Evolutionary conservation across 495 filamentous ascomycete species (phyloP), one percentile per base, ranked within the genome.

Genomic region (Aspergillus cristatus): DNA sequence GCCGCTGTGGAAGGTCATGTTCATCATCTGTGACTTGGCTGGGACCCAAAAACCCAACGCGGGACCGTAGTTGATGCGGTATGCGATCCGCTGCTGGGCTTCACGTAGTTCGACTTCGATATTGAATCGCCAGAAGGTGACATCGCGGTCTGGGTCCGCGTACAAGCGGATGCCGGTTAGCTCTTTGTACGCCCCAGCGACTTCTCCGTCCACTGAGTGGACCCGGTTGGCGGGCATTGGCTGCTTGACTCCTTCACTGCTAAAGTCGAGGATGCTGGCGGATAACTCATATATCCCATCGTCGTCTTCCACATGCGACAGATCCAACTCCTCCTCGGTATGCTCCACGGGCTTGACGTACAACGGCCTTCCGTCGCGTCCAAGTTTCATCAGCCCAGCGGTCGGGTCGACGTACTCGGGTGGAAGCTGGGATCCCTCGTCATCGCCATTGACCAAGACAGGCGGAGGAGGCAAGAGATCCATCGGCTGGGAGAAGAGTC

Each of bases 1-100:
- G 69, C 93, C 94, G 54, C 80, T 90, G 68, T 97, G 75, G 63
- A 94, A 97, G 87, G 96, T 94, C 48, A 94, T 85, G 62, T 97
- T 94, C 93, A 98, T 97, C 6, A 82, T 74, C 60, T 95, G 74
- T 15, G 79, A 83, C 35, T 68, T 71, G 35, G 82, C 84, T 7
- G 91, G 91, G 1, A 98, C 86, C 91, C 91, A 98, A 60, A 98
- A 98, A 7, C 79, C 83, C 17, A 89, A 74, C 11, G 87, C 79
- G 6, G 90, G 88, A 3, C 88, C 91, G 42, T 78, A 72, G 55
- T 98, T 98, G 62, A 98, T 94, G 34, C 91, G 80, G 53, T 98
- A 98, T 0, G 89, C 93, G 48, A 98, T 82, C 32, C 88, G 81
- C 40, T 84, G 73, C 52, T 95, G 82, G 34, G 70, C 69, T 12